Base-by-base conservation (phyloP, 768 basidiomycete species). In the Lactarius evosmus region DNA sequence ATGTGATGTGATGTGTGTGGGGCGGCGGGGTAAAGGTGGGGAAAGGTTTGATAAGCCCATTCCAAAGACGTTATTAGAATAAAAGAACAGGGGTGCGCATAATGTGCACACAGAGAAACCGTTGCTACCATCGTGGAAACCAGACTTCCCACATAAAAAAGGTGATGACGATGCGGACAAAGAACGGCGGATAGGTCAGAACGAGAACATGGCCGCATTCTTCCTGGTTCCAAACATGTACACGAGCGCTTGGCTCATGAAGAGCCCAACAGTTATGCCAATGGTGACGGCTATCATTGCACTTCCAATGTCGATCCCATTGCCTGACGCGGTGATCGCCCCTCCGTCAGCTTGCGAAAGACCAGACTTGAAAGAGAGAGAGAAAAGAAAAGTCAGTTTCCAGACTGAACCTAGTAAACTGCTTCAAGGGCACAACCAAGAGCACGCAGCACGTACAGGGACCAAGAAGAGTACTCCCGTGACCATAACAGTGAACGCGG, bases 251-350 rank as follows among this genome's bases (percentile, higher is more conserved):
- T 91, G 90, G 68, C 90, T 92, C 82, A 89, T 91, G 77, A 93
- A 94, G 50, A 95, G 74, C 19, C 93, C 91, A 56, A 93, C 91
- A 0, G 91, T 94, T 69, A 95, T 93, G 32, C 93, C 93, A 62
- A 94, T 91, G 0, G 91, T 89, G 54, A 94, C 92, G n/a, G 87
- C 83, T 65, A 91, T 90, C 89, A 93, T 93, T 8, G 92, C 88
- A 36, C 86, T 85, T 66, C 92, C 89, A 58, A 93, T 90, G 67
- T 92, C 91, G 66, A 93, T 91, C 27, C 86, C 87, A 70, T 84
- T 85, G 22, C 89, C 91, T 67, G 88, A 87, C 3, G 88, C 88
- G 5, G 88, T 86, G 67, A 94, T 86, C 40, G 59, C 54, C 5
- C 91, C 92, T 56, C 92, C 91, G 8, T 49, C 63, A 1, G 90